Evolutionary conservation across 2,329 filamentous ascomycete species (phyloP).

Genomic region (Paraphaeosphaeria minitans): DNA sequence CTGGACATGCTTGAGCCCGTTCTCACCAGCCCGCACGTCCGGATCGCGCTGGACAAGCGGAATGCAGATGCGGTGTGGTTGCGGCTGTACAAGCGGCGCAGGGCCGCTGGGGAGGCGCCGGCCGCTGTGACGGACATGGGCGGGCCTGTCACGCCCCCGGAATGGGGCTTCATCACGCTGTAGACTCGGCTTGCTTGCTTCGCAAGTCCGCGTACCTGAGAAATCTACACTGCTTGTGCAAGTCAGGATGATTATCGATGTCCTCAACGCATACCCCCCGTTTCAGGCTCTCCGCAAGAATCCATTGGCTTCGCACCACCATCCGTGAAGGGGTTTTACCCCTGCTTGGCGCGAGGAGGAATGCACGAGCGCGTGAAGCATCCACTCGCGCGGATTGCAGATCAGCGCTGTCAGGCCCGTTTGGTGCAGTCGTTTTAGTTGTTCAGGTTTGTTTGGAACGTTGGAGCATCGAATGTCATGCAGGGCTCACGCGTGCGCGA

Average conservation of each 20-base stretch:
- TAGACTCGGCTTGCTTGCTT: neutral
- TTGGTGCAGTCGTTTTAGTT: neutral
- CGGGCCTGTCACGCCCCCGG: neutral
- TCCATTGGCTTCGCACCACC: no score
- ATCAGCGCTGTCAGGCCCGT: neutral
- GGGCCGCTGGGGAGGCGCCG: neutral
- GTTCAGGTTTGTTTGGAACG: no score
- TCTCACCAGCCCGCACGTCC: conserved; percentile 53
- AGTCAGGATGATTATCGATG: no score
- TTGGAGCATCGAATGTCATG: no score
- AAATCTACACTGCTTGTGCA: no score
- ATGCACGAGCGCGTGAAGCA: neutral
- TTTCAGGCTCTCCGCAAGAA: no score
- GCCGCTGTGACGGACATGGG: neutral
- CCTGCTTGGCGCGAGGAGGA: neutral
- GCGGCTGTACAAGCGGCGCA: conserved; percentile 28
- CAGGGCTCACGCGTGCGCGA: no score
- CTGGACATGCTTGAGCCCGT: conserved; percentile 62
- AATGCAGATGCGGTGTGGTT: conserved; percentile 83
- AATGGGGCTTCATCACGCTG: neutral
- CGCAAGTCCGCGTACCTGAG: no score
- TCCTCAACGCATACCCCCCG: no score
- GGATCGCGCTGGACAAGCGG: conserved; percentile 63
- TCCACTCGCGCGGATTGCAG: neutral
- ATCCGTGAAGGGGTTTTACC: no score